Evolutionary conservation across 2,329 filamentous ascomycete genomes (phyloP).

Genomic region (Sporothrix schenckii): DNA sequence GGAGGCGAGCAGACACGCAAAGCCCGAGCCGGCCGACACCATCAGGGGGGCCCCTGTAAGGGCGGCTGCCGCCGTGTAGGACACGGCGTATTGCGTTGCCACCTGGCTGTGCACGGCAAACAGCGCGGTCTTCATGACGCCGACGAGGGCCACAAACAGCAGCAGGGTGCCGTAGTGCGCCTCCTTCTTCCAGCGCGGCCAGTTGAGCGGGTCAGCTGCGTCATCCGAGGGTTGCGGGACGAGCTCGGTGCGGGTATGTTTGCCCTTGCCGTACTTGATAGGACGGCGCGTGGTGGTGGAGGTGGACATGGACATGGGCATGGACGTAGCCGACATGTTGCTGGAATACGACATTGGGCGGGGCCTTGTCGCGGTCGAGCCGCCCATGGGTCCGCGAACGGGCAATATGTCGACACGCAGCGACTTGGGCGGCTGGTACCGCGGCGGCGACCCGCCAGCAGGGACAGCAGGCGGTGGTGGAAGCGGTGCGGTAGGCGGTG

Average conservation of each 20-base stretch:
- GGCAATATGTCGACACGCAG: neutral
- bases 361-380: neutral
- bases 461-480: neutral
- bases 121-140: conserved; percentile 59
- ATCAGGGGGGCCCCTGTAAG: conserved; percentile 59
- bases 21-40: conserved; percentile 51
- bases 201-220: conserved; percentile 60
- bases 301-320: no score
- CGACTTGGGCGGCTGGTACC: neutral
- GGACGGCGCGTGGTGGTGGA: conserved; percentile 40
- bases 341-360: neutral
- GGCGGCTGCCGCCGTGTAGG: conserved; percentile 53
- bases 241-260: conserved; percentile 48
- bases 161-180: conserved; percentile 54
- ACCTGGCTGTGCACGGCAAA: conserved; percentile 53
- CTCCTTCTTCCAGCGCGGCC: conserved; percentile 59
- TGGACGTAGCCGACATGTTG: conserved; percentile 36
- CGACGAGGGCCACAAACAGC: conserved; percentile 51
- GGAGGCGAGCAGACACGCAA: conserved; percentile 49
- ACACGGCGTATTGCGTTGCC: conserved; percentile 48
- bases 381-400: neutral
- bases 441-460: neutral
- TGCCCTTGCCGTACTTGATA: conserved; percentile 54
- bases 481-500: neutral
- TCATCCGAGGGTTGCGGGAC: conserved; percentile 61